Percentiles rank a stretch among this genome's conserved stretches.
phyloP scores from a whole-genome alignment of 2,329 filamentous ascomycete genomes.

The Camillea tinctor region DNA sequence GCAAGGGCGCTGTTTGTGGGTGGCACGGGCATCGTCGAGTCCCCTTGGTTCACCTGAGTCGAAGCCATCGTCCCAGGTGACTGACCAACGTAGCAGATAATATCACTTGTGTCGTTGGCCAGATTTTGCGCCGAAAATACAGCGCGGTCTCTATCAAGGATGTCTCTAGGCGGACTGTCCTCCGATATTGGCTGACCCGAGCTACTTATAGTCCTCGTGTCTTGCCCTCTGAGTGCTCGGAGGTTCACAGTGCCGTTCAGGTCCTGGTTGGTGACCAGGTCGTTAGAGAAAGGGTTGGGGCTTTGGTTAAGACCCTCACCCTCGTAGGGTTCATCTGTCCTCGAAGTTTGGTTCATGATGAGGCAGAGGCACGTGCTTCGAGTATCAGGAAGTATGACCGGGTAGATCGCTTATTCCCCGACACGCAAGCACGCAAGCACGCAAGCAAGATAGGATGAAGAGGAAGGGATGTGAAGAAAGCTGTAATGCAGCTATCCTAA shows the following conservation, averaged over 20 bases:
- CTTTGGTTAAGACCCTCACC: slow-evolving; percentile 52
- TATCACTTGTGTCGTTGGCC: slow-evolving; percentile 16
- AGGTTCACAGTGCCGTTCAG: slow-evolving; percentile 52
- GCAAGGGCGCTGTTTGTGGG: neutral
- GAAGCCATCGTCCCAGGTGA: neutral
- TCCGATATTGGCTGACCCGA: slow-evolving; percentile 28
- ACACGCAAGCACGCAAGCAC: neutral
- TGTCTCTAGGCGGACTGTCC: slow-evolving; percentile 15
- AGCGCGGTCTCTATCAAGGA: slow-evolving; percentile 20
- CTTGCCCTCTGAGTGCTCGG: slow-evolving; percentile 27
- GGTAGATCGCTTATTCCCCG: neutral
- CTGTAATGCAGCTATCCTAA: neutral
- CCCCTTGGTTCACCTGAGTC: neutral
- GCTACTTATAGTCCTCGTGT: slow-evolving; percentile 24
- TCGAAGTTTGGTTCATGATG: slow-evolving; percentile 34
- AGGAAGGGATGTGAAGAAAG: neutral
- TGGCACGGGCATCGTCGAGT: neutral
- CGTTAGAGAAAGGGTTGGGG: slow-evolving; percentile 50
- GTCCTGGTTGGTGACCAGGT: slow-evolving; percentile 57
- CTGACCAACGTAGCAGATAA: neutral
- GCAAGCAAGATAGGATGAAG: neutral
- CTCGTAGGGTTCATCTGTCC: slow-evolving; percentile 38
- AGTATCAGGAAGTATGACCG: neutral
- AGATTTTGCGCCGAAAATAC: slow-evolving; percentile 12
- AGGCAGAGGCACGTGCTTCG: neutral